Base-by-base conservation (phyloP, 225 moss, liverwort and hornwort species). In the Pleurozium schreberi region DNA sequence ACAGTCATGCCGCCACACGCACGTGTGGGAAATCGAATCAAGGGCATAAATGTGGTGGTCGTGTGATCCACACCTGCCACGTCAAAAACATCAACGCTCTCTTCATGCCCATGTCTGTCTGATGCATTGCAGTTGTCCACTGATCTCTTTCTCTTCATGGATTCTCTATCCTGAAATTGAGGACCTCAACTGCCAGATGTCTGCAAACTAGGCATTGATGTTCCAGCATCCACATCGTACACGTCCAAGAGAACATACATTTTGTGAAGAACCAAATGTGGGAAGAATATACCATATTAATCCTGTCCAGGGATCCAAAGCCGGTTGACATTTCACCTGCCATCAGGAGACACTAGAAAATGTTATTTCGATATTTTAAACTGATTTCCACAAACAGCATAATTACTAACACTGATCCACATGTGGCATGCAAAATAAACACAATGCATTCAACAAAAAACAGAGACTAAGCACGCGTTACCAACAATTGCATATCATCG, bases 281-380 rank as follows among this genome's bases (percentile, higher is more conserved):
- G 34, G 33, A 57, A 74, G 52, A 80, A 87, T 57, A 60, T 90
- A 93, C 93, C 93, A 93, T 85, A 93, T 87, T 87, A 90, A 90
- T 60, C 93, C 91, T 75, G 83, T 90, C 91, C 90, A 93, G 18
- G 90, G 86, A 80, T 93, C 93, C 91, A 92, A 67, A 85, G 92
- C 87, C 70, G 93, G 93, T 90, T 93, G 93, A 79, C 93, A 92
- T 86, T 93, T 93, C 47, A 93, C 93, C 90, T 93, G 92, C 63
- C 36, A 91, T 49, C 68, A 76, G 15, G 84, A 47, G 59, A 43
- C 75, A 60, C 23, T 81, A 47, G 59, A 38, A 58, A 45, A 57
- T 47, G n/a, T 50, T 47, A 58, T 45, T 80, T 47, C 45, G 59
- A 26, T 45, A 38, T 59, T 80, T 55, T 25, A 87, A 36, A 66